Evolutionary conservation across 345 rosid genomes (phyloP), one percentile per base, ranked within the genome.

Genomic region (Rhizophora mangle): DNA sequence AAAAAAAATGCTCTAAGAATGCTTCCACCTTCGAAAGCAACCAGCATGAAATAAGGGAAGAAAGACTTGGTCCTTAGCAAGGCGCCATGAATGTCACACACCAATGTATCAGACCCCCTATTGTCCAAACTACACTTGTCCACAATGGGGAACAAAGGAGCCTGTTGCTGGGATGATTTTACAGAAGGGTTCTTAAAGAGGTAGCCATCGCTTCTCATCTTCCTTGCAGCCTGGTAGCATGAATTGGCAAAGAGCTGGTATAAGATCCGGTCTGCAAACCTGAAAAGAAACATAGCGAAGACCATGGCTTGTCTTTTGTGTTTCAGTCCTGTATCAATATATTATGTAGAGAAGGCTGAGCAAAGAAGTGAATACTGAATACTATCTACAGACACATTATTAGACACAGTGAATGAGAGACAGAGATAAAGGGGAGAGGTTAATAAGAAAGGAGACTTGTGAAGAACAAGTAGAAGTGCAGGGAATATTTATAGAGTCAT

Each of bases 41-140:
- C 81, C 0, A 95, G 93, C 97, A 95, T 95, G 85, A 95, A 95
- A 72, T 82, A 95, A 76, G 99, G 99, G 69, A 95, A 95, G 65
- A 88, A 83, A 20, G 91, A 78, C 4, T 71, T 65, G 57, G 92
- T 77, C 65, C 85, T 78, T 30, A 95, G 77, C 56, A 95, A 58
- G 43, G 82, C 85, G 5, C 90, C 91, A 43, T 86, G 77, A 21
- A 95, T 66, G 79, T 95, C 97, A 64, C 89, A 88, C 2, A 86
- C 92, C 67, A 88, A 34, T 26, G 85, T 71, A 31, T 71, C 73
- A 46, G 30, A 70, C 11, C 24, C 77, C 73, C 79, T 82, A 57
- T 72, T 73, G 51, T 63, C 62, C 63, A 72, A 55, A 72, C 69
- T 31, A 78, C 54, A 80, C 64, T 84, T 82, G 60, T 79, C 32